Evolutionary conservation across 1,284 basidiomycete species (phyloP), one percentile per base, ranked within the genome.

Genomic region (Sutorius eximius): DNA sequence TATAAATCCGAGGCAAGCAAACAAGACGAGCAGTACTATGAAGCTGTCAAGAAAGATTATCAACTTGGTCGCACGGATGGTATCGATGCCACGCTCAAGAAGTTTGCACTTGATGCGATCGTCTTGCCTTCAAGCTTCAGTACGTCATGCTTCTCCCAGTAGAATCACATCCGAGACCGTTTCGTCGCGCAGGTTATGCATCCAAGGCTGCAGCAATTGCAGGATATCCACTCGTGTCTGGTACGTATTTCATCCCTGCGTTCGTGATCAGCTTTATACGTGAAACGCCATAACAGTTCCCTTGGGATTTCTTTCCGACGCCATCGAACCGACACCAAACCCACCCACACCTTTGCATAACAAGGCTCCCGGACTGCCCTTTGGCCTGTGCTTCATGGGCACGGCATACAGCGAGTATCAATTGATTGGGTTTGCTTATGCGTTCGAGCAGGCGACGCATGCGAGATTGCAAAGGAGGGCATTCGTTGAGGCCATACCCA

Each of bases 391-490:
- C 34, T 82, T 83, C 61, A 67, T 79, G 43, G 78, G 80, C 33
- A 77, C 75, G 5, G 80, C 80, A 11, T 82, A 74, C 62, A 78
- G 74, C 62, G 80, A 83, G 58, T 76, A 75, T 50, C 62, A 76
- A 36, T 67, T 83, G 49, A 71, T 82, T 29, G 62, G 72, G 5
- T 77, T 73, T 51, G 82, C 78, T 22, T 82, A 79, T 62, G 79
- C 80, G 15, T 83, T 77, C 55, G 82, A 83, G 67, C 80, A 83
- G 60, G 75, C 76, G 27, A 84, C 81, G 5, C 73, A 75, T 34
- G 75, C 71, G 20, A 69, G 81, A 11, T 57, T 77, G 52, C 66
- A 71, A 60, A 68, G 55, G 52, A 68, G 46, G 12, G 66, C 62
- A 3, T 69, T 66, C 11, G 20, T 18, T 3, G 51, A 54, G 37